Evolutionary conservation across 768 basidiomycete species (phyloP).

Genomic region (Phallus indusiatus): DNA sequence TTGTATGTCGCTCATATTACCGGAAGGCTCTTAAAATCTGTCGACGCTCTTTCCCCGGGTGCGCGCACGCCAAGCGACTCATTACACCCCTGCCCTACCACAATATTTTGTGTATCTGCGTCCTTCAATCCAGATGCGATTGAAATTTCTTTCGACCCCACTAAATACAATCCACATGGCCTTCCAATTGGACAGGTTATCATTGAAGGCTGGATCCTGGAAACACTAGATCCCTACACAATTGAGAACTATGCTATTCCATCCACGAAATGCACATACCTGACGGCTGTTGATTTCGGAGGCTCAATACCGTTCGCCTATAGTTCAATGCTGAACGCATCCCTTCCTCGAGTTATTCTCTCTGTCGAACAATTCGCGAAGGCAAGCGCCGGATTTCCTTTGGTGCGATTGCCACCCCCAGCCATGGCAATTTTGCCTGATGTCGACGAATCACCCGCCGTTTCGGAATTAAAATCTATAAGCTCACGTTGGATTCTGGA

Average conservation of each 20-base stretch:
- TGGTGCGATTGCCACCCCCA: constrained; percentile 57
- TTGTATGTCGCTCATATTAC: constrained; percentile 73
- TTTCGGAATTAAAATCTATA: neutral
- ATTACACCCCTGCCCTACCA: constrained; percentile 40
- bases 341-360: constrained; percentile 62
- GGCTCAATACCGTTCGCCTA: constrained; percentile 78
- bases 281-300: constrained; percentile 79
- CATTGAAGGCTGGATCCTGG: constrained; percentile 91
- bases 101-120: constrained; percentile 75
- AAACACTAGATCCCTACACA: constrained; percentile 93
- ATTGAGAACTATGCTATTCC: constrained; percentile 92
- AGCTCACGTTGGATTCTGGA: constrained; percentile 10
- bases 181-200: constrained; percentile 75
- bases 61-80: constrained; percentile 26
- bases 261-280: constrained; percentile 77
- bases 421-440: constrained; percentile 28
- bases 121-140: constrained; percentile 67
- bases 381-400: constrained; percentile 51
- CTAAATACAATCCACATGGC: constrained; percentile 66
- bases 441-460: constrained; percentile 6
- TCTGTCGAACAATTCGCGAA: constrained; percentile 70
- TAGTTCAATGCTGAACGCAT: constrained; percentile 77
- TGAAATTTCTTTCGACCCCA: constrained; percentile 40
- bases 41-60: constrained; percentile 16
- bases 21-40: constrained; percentile 32